Evolutionary conservation across 345 rosid genomes (phyloP).

Genomic region (Capsella bursapastoris): DNA sequence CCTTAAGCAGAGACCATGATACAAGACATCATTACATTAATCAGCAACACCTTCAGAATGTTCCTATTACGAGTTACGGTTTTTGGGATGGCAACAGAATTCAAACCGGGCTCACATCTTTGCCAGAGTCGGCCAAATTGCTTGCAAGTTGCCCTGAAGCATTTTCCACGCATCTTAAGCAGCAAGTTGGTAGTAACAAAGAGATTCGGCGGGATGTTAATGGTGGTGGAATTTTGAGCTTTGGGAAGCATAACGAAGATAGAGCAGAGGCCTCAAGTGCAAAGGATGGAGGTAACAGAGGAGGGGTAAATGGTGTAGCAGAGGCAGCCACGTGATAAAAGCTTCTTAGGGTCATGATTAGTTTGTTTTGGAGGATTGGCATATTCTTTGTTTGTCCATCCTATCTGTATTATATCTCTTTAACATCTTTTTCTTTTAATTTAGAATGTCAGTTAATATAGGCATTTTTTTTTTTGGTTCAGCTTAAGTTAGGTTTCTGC

Average conservation of each 20-base stretch:
- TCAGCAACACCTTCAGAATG: conserved; percentile 58
- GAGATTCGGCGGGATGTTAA: conserved; percentile 39
- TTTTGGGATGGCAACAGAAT: conserved; percentile 89
- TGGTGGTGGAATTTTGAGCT: conserved; percentile 29
- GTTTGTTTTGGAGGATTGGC: conserved; percentile 41
- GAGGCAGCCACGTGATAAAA: conserved; percentile 36
- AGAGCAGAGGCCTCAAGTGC: conserved; percentile 25
- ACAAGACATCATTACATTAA: conserved; percentile 57
- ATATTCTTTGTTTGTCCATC: conserved; percentile 41
- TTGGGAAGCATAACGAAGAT: conserved; percentile 32
- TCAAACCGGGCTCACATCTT: conserved; percentile 71
- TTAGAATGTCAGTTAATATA: conserved; percentile 42
- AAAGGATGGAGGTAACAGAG: conserved; percentile 43
- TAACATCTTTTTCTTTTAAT: conserved; percentile 11
- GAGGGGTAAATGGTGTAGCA: conserved; percentile 45
- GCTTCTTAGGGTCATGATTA: conserved; percentile 36
- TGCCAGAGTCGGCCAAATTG: conserved; percentile 74
- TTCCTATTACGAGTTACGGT: conserved; percentile 68
- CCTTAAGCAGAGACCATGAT: conserved; percentile 49
- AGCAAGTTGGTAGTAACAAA: conserved; percentile 37
- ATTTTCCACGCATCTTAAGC: conserved; percentile 45
- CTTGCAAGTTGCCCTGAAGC: conserved; percentile 82
- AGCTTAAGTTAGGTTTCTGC: conserved; percentile 39
- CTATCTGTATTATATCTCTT: conserved; percentile 41
- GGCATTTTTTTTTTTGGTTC: conserved; percentile 35